Evolutionary conservation across 1,139 yeast species (phyloP).

Genomic region (Protomyces lactucae-debilis): DNA sequence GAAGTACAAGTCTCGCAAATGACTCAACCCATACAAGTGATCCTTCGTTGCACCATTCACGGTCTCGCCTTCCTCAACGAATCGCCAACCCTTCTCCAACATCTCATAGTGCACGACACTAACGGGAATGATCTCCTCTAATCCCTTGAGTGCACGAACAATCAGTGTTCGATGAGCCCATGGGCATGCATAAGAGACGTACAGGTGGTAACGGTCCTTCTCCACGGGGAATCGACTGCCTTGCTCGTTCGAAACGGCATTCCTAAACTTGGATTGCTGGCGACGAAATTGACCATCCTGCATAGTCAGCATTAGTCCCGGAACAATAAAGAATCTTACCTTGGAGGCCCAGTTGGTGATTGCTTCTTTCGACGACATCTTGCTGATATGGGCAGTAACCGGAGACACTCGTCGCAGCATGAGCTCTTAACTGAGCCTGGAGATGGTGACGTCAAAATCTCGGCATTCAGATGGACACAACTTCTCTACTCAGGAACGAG

Average conservation of each 20-base stretch:
- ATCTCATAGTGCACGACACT: constrained; percentile 33
- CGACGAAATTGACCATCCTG: constrained; percentile 38
- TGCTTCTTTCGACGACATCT: not conserved
- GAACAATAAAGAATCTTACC: not conserved
- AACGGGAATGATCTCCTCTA: constrained; percentile 47
- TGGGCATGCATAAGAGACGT: constrained; percentile 86
- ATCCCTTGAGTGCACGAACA: constrained; percentile 71
- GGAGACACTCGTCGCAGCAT: too few relatives aligned
- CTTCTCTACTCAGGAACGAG: not conserved
- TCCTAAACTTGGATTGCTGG: constrained; percentile 48
- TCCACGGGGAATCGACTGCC: constrained; percentile 68
- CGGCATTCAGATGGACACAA: not conserved
- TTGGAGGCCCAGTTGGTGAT: not conserved
- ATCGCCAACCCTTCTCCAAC: constrained; percentile 55
- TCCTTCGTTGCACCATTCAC: constrained; percentile 61
- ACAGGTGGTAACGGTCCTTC: constrained; percentile 74
- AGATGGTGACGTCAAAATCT: too few relatives aligned
- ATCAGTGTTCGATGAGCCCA: constrained; percentile 91
- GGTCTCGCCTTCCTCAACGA: constrained; percentile 47
- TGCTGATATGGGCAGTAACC: too few relatives aligned
- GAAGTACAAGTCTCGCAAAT: constrained; percentile 66
- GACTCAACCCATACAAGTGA: constrained; percentile 54
- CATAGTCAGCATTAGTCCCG: too few relatives aligned
- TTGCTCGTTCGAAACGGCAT: constrained; percentile 50
- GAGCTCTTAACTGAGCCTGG: too few relatives aligned